phyloP scores from a whole-genome alignment of 352 stramenopile genomes.

The Phytophthora citrophthora region DNA sequence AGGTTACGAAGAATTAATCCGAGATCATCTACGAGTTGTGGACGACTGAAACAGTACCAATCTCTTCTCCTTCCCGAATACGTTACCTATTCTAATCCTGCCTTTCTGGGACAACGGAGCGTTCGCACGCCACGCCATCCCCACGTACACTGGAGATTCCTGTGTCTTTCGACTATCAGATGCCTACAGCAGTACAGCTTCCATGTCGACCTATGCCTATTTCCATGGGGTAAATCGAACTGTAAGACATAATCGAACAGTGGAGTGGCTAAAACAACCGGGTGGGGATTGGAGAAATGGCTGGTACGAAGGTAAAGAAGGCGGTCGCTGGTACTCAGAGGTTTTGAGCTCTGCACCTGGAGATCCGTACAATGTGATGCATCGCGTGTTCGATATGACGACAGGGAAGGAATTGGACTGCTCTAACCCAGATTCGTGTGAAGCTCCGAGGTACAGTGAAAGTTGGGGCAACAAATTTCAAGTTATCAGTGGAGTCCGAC shows the following conservation, averaged over 20 bases:
- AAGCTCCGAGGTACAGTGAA: not conserved
- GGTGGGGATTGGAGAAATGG: not conserved
- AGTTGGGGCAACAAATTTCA: not conserved
- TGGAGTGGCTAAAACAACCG: not conserved
- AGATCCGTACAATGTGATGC: not conserved
- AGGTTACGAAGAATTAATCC: not conserved
- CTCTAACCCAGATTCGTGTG: not conserved
- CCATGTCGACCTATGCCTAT: not conserved
- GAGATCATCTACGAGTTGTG: not conserved
- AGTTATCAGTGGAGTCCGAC: not conserved
- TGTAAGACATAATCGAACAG: not conserved
- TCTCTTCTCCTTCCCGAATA: not conserved
- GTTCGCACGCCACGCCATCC: not conserved
- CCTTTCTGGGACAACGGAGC: not conserved
- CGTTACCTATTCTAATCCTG: not conserved
- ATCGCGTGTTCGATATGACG: not conserved
- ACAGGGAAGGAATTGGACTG: not conserved
- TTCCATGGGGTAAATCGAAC: not conserved
- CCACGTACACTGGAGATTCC: not conserved
- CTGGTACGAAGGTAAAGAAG: not conserved
- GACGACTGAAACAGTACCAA: not conserved
- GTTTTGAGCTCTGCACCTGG: not conserved
- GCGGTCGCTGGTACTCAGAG: not conserved
- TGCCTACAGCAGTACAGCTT: not conserved
- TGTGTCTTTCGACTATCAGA: not conserved